Evolutionary conservation across 495 filamentous ascomycete genomes (phyloP), one percentile per base, ranked within the genome.

Genomic region (Penicillium atrosanguineum): DNA sequence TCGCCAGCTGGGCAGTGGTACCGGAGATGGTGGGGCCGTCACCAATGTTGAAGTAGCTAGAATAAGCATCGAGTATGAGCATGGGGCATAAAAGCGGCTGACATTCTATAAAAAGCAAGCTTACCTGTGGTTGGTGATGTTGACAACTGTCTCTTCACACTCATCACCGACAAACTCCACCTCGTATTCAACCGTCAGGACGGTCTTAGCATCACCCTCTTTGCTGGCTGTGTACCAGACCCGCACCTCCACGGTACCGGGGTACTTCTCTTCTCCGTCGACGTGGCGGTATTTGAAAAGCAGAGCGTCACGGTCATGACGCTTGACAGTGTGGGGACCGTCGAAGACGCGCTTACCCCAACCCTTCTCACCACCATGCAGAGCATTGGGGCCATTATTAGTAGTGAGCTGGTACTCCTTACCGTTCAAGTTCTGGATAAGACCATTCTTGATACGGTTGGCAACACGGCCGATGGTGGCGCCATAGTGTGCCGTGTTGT

Each of bases 61-160:
- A 20, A 7, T 48, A 8, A 51, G 48, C n/a, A 15, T 42, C n/a
- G 20, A 25, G 14, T 1, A 19, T 39, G 18, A 25, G 15, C 9
- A 14, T 34, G 28, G 7, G 23, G 7, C 7, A 31, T 31, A 6
- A 18, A 19, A 43, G 18, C 15, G 23, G 41, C 9, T 34, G 11
- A 14, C 14, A 1, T 19, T 19, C 12, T 28, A 0, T 15, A 26
- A 11, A 16, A 14, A 8, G 23, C 23, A 23, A 37, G 69, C 79
- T 51, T 74, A 95, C 90, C 89, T 94, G 73, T 97, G 93, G 73
- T 97, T 97, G 26, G 93, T 97, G 60, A 96, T 78, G 62, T 89
- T 93, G 57, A 97, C 79, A 3, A 86, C 87, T 0, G 93, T 97
- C 79, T 97, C 93, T 20, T 90, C 83, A 20, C 84, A 85, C 28